phyloP scores from a whole-genome alignment of 352 stramenopile species.

The Pythium sp. region DNA sequence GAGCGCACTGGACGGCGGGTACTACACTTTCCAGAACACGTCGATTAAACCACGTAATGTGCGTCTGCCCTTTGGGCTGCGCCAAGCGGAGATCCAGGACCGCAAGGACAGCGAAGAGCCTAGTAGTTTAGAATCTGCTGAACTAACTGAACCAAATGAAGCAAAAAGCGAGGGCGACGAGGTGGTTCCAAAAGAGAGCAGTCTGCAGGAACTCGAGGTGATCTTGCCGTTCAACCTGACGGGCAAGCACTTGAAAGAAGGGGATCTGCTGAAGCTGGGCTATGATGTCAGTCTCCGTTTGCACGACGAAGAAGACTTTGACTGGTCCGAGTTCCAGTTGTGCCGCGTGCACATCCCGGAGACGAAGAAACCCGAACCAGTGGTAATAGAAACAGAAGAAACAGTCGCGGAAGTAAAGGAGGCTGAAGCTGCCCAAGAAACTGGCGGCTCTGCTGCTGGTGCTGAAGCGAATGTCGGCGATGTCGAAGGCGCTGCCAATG shows the following conservation, averaged over 20 bases:
- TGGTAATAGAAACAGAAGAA: background rate
- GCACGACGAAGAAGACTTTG: slow-evolving; percentile 47
- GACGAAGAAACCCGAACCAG: slow-evolving; percentile 3
- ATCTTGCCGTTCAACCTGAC: slow-evolving; percentile 73
- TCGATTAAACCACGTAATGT: slow-evolving; percentile 57
- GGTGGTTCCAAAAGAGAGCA: slow-evolving; percentile 13
- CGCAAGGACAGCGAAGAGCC: slow-evolving; percentile 3
- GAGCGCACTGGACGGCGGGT: slow-evolving; percentile 29
- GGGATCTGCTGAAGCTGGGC: slow-evolving; percentile 51
- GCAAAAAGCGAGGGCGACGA: slow-evolving; percentile 1
- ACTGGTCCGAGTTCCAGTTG: slow-evolving; percentile 50
- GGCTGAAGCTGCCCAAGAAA: background rate
- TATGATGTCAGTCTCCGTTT: slow-evolving; percentile 48
- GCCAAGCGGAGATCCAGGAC: slow-evolving; percentile 49
- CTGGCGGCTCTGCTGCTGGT: background rate
- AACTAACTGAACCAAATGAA: background rate
- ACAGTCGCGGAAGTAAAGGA: background rate
- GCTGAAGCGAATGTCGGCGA: slow-evolving; percentile 12
- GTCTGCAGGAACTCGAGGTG: slow-evolving; percentile 36
- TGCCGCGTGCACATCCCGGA: slow-evolving; percentile 48
- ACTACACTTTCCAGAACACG: slow-evolving; percentile 64
- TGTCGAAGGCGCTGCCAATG: background rate
- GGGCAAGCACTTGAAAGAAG: slow-evolving; percentile 51
- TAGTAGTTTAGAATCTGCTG: background rate
- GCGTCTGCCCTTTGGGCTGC: slow-evolving; percentile 62